phyloP scores from a whole-genome alignment of 1,284 basidiomycete genomes.

The Stereum hirsutum region DNA sequence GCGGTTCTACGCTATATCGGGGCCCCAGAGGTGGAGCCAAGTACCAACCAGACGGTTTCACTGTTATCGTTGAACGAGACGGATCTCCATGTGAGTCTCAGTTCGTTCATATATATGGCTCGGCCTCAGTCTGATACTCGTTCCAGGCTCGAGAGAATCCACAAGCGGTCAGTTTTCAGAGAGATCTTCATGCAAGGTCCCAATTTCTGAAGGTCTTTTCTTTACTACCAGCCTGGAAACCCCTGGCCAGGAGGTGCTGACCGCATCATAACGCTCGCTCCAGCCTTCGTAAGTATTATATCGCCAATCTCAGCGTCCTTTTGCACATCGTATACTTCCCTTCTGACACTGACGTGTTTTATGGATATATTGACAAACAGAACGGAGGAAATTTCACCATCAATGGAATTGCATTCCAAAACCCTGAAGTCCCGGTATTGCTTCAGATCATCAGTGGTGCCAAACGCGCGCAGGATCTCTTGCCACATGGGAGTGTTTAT shows the following conservation, averaged over 20 bases:
- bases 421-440: slow-evolving; percentile 18
- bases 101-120: too few species aligned
- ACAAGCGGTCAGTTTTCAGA: background rate
- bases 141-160: background rate
- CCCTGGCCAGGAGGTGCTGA: slow-evolving; percentile 6
- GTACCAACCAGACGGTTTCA: slow-evolving; percentile 18
- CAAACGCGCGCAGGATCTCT: slow-evolving; percentile 17
- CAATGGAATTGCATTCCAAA: slow-evolving; percentile 16
- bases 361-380: background rate
- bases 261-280: slow-evolving; percentile 14
- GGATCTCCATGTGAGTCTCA: slow-evolving; percentile 14
- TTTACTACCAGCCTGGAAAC: slow-evolving; percentile 16
- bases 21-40: slow-evolving; percentile 34
- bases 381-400: slow-evolving; percentile 11
- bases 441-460: slow-evolving; percentile 16
- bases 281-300: slow-evolving; percentile 12
- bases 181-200: too few species aligned
- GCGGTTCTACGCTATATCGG: slow-evolving; percentile 47
- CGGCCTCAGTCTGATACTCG: too few species aligned
- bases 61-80: slow-evolving; percentile 18
- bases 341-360: background rate
- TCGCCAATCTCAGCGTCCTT: background rate
- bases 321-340: background rate
- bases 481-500: slow-evolving; percentile 22
- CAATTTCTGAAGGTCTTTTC: background rate